Evolutionary conservation across 441 rosid genomes (phyloP).

Genomic region (Capsella rubella): DNA sequence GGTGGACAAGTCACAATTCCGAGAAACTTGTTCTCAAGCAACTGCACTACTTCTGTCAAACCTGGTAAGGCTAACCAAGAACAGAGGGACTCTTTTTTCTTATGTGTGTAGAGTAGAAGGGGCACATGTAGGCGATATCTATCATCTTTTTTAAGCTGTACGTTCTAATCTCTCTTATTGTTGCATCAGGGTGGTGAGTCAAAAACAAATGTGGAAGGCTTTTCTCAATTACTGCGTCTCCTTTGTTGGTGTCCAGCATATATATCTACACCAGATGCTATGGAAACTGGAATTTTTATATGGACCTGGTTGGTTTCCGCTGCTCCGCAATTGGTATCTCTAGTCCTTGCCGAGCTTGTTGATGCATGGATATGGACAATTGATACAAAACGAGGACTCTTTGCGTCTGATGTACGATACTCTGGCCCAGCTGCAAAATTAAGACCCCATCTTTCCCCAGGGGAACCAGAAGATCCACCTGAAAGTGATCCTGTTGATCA

Average conservation of each 20-base stretch:
- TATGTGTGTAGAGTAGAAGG: slow-evolving; percentile 16
- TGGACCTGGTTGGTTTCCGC: slow-evolving; percentile 99
- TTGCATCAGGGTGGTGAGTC: slow-evolving; percentile 69
- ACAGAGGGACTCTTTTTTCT: neutral
- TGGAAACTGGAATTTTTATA: slow-evolving; percentile 97
- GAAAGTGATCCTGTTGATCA: slow-evolving; percentile 87
- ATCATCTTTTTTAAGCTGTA: slow-evolving; percentile 24
- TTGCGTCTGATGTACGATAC: slow-evolving; percentile 82
- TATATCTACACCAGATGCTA: slow-evolving; percentile 91
- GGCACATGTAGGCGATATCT: slow-evolving; percentile 29
- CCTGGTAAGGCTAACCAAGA: slow-evolving; percentile 62
- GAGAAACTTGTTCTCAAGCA: slow-evolving; percentile 93
- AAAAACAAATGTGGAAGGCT: slow-evolving; percentile 85
- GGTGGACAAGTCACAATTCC: slow-evolving; percentile 87
- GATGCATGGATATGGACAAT: slow-evolving; percentile 99
- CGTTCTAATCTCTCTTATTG: slow-evolving; percentile 37
- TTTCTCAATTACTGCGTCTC: slow-evolving; percentile 91
- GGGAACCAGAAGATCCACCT: slow-evolving; percentile 86
- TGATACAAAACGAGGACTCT: slow-evolving; percentile 95
- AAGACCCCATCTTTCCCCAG: slow-evolving; percentile 95
- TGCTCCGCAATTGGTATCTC: slow-evolving; percentile 91
- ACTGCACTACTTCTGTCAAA: slow-evolving; percentile 94
- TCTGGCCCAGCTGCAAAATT: slow-evolving; percentile 95
- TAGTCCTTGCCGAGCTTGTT: slow-evolving; percentile 97
- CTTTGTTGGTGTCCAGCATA: slow-evolving; percentile 99